These are phyloP conservation scores for Xylariaceae sp. DNA, from an alignment of 2,329 filamentous ascomycete species.

Conservation along the genomic window DNA sequence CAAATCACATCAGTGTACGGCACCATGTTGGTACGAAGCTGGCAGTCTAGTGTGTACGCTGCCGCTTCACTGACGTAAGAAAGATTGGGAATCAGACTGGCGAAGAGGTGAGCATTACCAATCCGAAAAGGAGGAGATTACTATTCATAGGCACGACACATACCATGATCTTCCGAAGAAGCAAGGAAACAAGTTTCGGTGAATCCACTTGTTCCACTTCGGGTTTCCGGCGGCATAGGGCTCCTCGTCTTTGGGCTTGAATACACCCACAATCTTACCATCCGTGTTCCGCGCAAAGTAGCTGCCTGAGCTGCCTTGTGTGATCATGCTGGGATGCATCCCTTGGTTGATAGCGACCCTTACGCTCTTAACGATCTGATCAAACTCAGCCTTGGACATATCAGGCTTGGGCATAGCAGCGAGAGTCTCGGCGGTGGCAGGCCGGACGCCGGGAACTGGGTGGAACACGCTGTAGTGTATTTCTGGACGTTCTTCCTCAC, in stretches of 20 bases:
- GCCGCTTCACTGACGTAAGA: slow-evolving; percentile 98
- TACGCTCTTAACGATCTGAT: slow-evolving; percentile 86
- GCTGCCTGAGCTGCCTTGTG: slow-evolving; percentile 93
- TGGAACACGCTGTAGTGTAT: slow-evolving; percentile 98
- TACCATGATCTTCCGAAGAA: slow-evolving; percentile 90
- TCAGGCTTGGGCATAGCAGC: slow-evolving; percentile 55
- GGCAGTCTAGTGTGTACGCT: slow-evolving; percentile 88
- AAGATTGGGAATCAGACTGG: slow-evolving; percentile 83
- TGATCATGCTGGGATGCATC: slow-evolving; percentile 90
- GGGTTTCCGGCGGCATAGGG: slow-evolving; percentile 95
- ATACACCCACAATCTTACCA: slow-evolving; percentile 93
- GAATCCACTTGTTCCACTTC: slow-evolving; percentile 99
- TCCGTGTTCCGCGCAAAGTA: slow-evolving; percentile 92
- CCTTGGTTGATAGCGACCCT: slow-evolving; percentile 81
- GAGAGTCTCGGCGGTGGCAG: slow-evolving; percentile 69
- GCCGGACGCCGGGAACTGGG: slow-evolving; percentile 78
- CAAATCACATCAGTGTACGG: slow-evolving; percentile 95
- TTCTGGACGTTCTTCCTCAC: slow-evolving; percentile 82
- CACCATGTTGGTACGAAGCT: slow-evolving; percentile 84
- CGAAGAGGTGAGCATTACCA: slow-evolving; percentile 12
- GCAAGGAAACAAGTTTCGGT: slow-evolving; percentile 93
- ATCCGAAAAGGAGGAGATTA: background rate
- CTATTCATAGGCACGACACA: slow-evolving; percentile 29
- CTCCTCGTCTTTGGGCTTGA: slow-evolving; percentile 98
- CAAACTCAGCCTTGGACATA: slow-evolving; percentile 77